Percentiles rank a stretch among this genome's conserved stretches.
Evolutionary conservation across 2,329 filamentous ascomycete species (phyloP).

Genomic region (Cladosporium sp.): DNA sequence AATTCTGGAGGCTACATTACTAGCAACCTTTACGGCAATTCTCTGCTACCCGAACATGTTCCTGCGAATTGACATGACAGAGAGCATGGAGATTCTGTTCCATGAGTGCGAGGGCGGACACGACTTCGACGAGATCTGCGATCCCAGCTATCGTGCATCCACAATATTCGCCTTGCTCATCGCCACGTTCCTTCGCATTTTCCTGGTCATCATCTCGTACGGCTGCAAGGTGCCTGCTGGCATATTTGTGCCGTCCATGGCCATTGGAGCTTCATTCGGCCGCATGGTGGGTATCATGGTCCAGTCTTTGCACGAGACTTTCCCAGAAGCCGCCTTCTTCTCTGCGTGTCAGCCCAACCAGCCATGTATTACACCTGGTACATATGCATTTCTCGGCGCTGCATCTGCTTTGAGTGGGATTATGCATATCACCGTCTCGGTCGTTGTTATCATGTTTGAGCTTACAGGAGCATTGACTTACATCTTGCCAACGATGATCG

Average conservation of each 20-base stretch:
- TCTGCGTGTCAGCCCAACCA: slow-evolving; percentile 84
- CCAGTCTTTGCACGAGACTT: slow-evolving; percentile 80
- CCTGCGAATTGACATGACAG: slow-evolving; percentile 94
- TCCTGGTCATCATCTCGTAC: slow-evolving; percentile 92
- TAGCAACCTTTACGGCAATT: slow-evolving; percentile 81
- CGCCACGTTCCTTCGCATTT: slow-evolving; percentile 76
- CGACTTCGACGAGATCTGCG: slow-evolving; percentile 87
- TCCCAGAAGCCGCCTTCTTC: slow-evolving; percentile 82
- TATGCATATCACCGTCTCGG: slow-evolving; percentile 96
- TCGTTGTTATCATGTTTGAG: slow-evolving; percentile 99
- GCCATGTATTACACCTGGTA: slow-evolving; percentile 94
- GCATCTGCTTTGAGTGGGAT: slow-evolving; percentile 90
- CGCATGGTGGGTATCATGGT: slow-evolving; percentile 93
- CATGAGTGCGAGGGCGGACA: slow-evolving; percentile 86
- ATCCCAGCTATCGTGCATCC: slow-evolving; percentile 61
- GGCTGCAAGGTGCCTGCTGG: slow-evolving; percentile 97
- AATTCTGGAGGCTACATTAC: slow-evolving; percentile 78
- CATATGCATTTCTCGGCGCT: slow-evolving; percentile 92
- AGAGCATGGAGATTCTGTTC: slow-evolving; percentile 98
- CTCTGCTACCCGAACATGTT: slow-evolving; percentile 98
- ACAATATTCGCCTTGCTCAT: slow-evolving; percentile 77
- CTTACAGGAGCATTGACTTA: slow-evolving; percentile 96
- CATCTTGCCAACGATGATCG: slow-evolving; percentile 97
- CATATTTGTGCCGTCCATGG: slow-evolving; percentile 98
- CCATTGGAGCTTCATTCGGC: slow-evolving; percentile 90